phyloP scores from a whole-genome alignment of 2,329 filamentous ascomycete species.

The Calonectria honghensis region DNA sequence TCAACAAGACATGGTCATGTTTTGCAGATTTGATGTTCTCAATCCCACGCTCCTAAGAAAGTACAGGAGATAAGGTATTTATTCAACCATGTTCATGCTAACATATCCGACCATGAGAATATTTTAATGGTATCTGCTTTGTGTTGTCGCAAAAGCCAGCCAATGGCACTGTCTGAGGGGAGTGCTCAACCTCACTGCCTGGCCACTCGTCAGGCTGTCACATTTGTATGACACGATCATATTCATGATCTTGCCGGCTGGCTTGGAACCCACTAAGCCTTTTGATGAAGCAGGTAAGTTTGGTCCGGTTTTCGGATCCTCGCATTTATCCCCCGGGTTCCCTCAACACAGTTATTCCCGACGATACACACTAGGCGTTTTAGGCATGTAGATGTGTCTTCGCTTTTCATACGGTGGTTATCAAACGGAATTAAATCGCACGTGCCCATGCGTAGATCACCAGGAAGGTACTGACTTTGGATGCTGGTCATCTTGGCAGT shows the following conservation, averaged over 20 bases:
- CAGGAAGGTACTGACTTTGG: too few species aligned
- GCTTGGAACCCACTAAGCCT: neutral
- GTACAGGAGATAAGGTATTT: neutral
- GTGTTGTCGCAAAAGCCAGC: neutral
- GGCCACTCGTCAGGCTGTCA: neutral
- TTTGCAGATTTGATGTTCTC: neutral
- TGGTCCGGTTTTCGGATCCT: neutral
- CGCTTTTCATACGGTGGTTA: too few species aligned
- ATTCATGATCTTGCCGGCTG: neutral
- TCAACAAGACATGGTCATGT: neutral
- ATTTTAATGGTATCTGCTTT: neutral
- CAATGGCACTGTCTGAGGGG: neutral
- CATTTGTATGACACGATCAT: neutral
- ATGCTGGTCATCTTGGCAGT: neutral
- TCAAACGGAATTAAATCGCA: slow-evolving; percentile 7
- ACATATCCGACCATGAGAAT: neutral
- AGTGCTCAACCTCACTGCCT: neutral
- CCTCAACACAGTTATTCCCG: too few species aligned
- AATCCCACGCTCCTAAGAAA: neutral
- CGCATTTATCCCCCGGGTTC: neutral
- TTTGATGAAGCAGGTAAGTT: too few species aligned
- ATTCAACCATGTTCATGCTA: neutral
- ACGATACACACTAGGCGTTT: neutral
- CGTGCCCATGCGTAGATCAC: neutral
- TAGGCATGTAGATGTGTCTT: neutral